phyloP scores from a whole-genome alignment of 2,329 filamentous ascomycete genomes.

The Chaetomium olivaceum region DNA sequence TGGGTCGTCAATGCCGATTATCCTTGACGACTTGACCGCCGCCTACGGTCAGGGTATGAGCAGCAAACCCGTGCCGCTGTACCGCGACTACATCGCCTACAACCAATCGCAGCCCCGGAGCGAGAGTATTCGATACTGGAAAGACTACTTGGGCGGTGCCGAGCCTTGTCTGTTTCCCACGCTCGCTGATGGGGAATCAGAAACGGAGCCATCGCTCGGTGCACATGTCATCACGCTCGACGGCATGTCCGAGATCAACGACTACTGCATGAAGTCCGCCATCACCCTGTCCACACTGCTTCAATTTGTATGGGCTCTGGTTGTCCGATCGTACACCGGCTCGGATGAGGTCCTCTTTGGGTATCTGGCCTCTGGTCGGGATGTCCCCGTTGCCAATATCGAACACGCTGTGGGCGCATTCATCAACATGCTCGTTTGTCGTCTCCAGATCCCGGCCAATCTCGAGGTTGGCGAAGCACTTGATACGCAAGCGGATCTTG shows the following conservation, averaged over 20 bases:
- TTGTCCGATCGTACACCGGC: slow-evolving; percentile 50
- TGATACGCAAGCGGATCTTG: slow-evolving; percentile 47
- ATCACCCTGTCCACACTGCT: slow-evolving; percentile 53
- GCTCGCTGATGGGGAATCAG: slow-evolving; percentile 24
- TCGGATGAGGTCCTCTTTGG: slow-evolving; percentile 54
- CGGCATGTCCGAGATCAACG: slow-evolving; percentile 27
- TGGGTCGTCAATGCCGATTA: slow-evolving; percentile 48
- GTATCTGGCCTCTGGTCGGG: slow-evolving; percentile 54
- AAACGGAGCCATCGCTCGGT: slow-evolving; percentile 22
- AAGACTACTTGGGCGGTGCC: slow-evolving; percentile 30
- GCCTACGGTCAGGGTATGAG: slow-evolving; percentile 32
- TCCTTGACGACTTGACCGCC: slow-evolving; percentile 36
- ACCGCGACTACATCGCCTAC: slow-evolving; percentile 28
- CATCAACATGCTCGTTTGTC: slow-evolving; percentile 57
- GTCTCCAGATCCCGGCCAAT: slow-evolving; percentile 42
- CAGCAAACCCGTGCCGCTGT: slow-evolving; percentile 22
- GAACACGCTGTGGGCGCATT: slow-evolving; percentile 52
- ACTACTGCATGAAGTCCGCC: slow-evolving; percentile 43
- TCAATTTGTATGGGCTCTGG: slow-evolving; percentile 54
- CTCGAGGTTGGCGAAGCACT: slow-evolving; percentile 43
- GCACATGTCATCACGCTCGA: slow-evolving; percentile 27
- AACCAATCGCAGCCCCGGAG: slow-evolving; percentile 29
- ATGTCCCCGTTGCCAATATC: slow-evolving; percentile 51
- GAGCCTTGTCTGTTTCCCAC: slow-evolving; percentile 37
- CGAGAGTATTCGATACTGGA: slow-evolving; percentile 35